Percentiles rank a stretch among this genome's conserved stretches.
These are phyloP conservation scores for Bolboschoenoplectus hybrid DNA, from an alignment of 202 grass and related monocot genomes.

Conservation along the genomic window DNA sequence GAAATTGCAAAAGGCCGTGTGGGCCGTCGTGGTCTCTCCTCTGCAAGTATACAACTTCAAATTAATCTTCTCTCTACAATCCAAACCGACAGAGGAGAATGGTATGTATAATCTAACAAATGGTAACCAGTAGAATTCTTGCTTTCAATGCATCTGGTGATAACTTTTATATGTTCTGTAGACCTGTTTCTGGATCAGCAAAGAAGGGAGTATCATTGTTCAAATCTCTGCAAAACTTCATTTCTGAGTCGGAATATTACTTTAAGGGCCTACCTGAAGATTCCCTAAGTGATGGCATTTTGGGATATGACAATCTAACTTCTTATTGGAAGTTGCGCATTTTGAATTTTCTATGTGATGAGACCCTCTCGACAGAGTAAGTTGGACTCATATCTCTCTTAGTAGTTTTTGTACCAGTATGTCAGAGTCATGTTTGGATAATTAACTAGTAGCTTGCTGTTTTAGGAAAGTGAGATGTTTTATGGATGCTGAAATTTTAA, in stretches of 20 bases:
- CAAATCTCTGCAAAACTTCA: slow-evolving; percentile 53
- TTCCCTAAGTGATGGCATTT: slow-evolving; percentile 48
- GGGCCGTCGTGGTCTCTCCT: slow-evolving; percentile 51
- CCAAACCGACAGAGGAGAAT: slow-evolving; percentile 59
- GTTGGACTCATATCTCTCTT: slow-evolving; percentile 32
- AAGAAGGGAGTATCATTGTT: slow-evolving; percentile 64
- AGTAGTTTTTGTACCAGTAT: slow-evolving; percentile 23
- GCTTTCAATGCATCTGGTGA: neutral
- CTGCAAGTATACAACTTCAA: slow-evolving; percentile 63
- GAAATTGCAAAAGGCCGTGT: slow-evolving; percentile 69
- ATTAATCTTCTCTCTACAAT: slow-evolving; percentile 76
- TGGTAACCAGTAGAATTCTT: slow-evolving; percentile 26
- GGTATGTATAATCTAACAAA: slow-evolving; percentile 47
- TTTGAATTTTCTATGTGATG: slow-evolving; percentile 84
- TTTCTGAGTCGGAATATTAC: slow-evolving; percentile 47
- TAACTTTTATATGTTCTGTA: slow-evolving; percentile 32
- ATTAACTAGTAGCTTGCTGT: slow-evolving; percentile 25
- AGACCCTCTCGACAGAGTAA: slow-evolving; percentile 68
- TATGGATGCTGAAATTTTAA: slow-evolving; percentile 42
- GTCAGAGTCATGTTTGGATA: slow-evolving; percentile 20
- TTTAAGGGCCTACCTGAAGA: slow-evolving; percentile 49
- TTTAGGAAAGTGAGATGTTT: slow-evolving; percentile 42
- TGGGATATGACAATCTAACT: slow-evolving; percentile 67
- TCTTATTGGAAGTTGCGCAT: slow-evolving; percentile 59
- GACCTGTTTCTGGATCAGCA: slow-evolving; percentile 51